Evolutionary conservation across 768 basidiomycete species (phyloP).

Genomic region (Tricholoma terreum): DNA sequence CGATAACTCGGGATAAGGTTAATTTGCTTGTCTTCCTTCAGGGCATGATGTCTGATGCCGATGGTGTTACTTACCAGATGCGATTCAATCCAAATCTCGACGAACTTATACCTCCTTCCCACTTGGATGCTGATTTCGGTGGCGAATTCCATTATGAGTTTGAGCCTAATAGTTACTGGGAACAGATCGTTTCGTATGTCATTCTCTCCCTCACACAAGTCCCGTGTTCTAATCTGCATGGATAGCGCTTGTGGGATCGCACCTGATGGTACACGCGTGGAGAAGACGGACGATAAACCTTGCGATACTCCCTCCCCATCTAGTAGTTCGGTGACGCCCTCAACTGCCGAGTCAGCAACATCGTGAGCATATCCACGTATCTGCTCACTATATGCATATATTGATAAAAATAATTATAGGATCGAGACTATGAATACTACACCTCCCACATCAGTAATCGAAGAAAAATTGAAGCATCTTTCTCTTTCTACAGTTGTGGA

Average conservation of each 20-base stretch:
- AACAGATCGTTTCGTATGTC: conserved; percentile 66
- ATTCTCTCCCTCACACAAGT: neutral
- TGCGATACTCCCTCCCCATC: neutral
- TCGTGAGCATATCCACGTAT: neutral
- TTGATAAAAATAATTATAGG: too few relatives aligned
- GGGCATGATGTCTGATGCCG: neutral
- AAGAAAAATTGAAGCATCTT: neutral
- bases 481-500: neutral
- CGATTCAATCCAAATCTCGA: conserved; percentile 82
- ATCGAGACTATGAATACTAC: neutral
- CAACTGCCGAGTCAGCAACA: neutral
- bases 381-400: too few relatives aligned
- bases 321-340: neutral
- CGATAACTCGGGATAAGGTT: conserved; percentile 86
- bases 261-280: conserved; percentile 49
- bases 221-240: neutral
- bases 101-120: conserved; percentile 69
- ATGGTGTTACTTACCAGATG: conserved; percentile 49
- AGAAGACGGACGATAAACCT: conserved; percentile 11
- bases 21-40: conserved; percentile 8
- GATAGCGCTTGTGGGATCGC: conserved; percentile 53
- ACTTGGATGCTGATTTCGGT: conserved; percentile 82
- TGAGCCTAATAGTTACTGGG: conserved; percentile 74
- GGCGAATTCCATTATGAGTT: conserved; percentile 74
- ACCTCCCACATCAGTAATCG: neutral